These are phyloP conservation scores for Arthroderma sp. DNA, from an alignment of 2,329 filamentous ascomycete species.

Conservation along the genomic window DNA sequence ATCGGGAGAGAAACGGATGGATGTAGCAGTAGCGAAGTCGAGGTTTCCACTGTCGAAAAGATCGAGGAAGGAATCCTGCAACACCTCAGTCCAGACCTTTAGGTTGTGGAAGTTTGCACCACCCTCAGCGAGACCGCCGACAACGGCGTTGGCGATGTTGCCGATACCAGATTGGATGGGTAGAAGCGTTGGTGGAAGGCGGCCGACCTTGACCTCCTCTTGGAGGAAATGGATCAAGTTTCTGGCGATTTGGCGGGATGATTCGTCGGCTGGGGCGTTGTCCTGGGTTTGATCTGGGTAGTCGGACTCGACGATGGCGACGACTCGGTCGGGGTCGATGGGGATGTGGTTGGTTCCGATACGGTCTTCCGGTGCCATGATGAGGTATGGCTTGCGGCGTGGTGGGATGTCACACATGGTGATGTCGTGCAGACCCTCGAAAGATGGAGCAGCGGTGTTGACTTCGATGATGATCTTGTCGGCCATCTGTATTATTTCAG, in stretches of 20 bases:
- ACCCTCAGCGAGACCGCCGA: slow-evolving; percentile 62
- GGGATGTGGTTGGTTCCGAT: slow-evolving; percentile 75
- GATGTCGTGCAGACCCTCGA: slow-evolving; percentile 83
- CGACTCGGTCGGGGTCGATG: slow-evolving; percentile 69
- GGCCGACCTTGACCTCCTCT: slow-evolving; percentile 67
- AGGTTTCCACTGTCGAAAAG: slow-evolving; percentile 79
- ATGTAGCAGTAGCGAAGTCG: slow-evolving; percentile 81
- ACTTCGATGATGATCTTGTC: slow-evolving; percentile 90
- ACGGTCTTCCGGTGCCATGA: slow-evolving; percentile 74
- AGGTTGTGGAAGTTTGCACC: slow-evolving; percentile 72
- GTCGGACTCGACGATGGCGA: slow-evolving; percentile 73
- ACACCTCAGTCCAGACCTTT: slow-evolving; percentile 85
- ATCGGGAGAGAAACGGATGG: slow-evolving; percentile 79
- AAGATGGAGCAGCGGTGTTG: slow-evolving; percentile 72
- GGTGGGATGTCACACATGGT: slow-evolving; percentile 78
- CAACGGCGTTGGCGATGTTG: slow-evolving; percentile 85
- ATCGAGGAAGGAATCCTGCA: slow-evolving; percentile 86
- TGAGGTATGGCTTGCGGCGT: slow-evolving; percentile 66
- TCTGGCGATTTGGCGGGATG: slow-evolving; percentile 56
- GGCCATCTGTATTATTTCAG: slow-evolving; percentile 78
- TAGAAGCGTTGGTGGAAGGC: slow-evolving; percentile 62
- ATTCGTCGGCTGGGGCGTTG: slow-evolving; percentile 63
- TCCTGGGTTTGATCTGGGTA: slow-evolving; percentile 65
- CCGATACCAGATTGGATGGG: slow-evolving; percentile 81
- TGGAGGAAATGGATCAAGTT: slow-evolving; percentile 78